These are phyloP conservation scores for Aspergillus bridgeri DNA, from an alignment of 495 filamentous ascomycete species.

Conservation along the genomic window DNA sequence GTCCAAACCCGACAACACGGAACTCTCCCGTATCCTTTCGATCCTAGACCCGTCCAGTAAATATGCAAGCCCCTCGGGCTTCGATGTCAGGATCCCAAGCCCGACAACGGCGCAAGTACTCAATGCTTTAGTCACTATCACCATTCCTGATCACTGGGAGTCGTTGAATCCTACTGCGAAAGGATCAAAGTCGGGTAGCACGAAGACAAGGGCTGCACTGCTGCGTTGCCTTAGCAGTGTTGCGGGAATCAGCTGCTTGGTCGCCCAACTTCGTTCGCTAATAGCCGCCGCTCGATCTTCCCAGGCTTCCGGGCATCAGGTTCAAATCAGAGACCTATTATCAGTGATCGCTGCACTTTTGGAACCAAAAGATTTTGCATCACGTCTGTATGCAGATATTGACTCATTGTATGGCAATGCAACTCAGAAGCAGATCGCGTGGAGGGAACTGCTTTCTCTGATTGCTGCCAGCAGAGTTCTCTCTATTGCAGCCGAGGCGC, in stretches of 20 bases:
- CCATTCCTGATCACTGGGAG: constrained; percentile 77
- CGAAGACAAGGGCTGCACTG: constrained; percentile 44
- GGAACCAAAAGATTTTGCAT: constrained; percentile 49
- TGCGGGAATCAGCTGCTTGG: constrained; percentile 65
- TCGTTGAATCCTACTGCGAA: constrained; percentile 46
- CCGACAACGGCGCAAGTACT: constrained; percentile 67
- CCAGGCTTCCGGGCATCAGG: constrained; percentile 26
- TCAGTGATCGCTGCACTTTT: constrained; percentile 54
- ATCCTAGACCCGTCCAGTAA: constrained; percentile 49
- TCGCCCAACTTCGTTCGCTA: constrained; percentile 57
- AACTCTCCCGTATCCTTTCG: constrained; percentile 49
- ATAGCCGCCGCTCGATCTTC: constrained; percentile 33
- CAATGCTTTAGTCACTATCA: constrained; percentile 62
- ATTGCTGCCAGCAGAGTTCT: constrained; percentile 70
- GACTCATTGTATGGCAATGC: constrained; percentile 26
- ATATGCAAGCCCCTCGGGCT: constrained; percentile 26
- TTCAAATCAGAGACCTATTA: constrained; percentile 36
- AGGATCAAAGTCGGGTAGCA: constrained; percentile 24
- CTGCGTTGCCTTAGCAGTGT: constrained; percentile 68
- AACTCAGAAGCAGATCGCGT: constrained; percentile 47
- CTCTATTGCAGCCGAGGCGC: constrained; percentile 72
- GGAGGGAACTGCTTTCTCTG: constrained; percentile 64
- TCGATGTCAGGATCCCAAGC: constrained; percentile 60
- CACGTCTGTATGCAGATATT: constrained; percentile 51
- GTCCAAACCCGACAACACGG: constrained; percentile 58